Percentiles rank a stretch among this genome's conserved stretches.
These are phyloP conservation scores for Vitis hybrid DNA, from an alignment of 177 flowering plant species.

Conservation along the genomic window DNA sequence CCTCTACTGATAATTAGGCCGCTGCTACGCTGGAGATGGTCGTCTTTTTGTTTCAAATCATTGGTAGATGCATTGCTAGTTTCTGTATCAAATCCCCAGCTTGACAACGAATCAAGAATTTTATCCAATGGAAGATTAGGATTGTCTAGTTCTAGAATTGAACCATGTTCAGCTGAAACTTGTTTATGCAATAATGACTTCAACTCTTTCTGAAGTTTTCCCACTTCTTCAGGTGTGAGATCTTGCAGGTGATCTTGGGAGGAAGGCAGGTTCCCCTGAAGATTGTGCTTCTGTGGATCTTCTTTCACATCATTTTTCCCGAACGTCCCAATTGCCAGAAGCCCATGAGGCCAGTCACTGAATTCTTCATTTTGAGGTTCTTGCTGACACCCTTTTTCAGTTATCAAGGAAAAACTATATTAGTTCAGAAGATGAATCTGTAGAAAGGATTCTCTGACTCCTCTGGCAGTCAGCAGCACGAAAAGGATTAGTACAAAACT, in stretches of 20 bases:
- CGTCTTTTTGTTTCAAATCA: slow-evolving; percentile 21
- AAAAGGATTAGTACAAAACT: too few relatives aligned
- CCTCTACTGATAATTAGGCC: slow-evolving; percentile 38
- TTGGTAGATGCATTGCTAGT: background rate
- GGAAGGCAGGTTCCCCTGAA: slow-evolving; percentile 5
- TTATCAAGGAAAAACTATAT: background rate
- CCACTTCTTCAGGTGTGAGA: slow-evolving; percentile 21
- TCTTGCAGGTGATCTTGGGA: slow-evolving; percentile 16
- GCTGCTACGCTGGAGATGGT: slow-evolving; percentile 21
- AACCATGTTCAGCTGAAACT: background rate
- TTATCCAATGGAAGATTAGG: slow-evolving; percentile 6
- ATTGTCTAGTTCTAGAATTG: background rate
- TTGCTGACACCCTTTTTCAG: background rate
- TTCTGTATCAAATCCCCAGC: slow-evolving; percentile 8
- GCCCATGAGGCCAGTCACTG: slow-evolving; percentile 41
- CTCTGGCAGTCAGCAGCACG: too few relatives aligned
- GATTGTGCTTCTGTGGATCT: slow-evolving; percentile 8
- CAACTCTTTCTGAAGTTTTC: slow-evolving; percentile 25
- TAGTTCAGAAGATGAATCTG: background rate
- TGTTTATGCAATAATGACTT: slow-evolving; percentile 5
- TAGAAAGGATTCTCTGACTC: too few relatives aligned
- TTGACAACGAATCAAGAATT: slow-evolving; percentile 10
- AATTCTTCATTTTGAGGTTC: slow-evolving; percentile 33
- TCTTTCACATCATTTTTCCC: slow-evolving; percentile 22
- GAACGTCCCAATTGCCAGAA: slow-evolving; percentile 55